phyloP scores from a whole-genome alignment of 73 alveolate species.

The Stentor roeselii region DNA sequence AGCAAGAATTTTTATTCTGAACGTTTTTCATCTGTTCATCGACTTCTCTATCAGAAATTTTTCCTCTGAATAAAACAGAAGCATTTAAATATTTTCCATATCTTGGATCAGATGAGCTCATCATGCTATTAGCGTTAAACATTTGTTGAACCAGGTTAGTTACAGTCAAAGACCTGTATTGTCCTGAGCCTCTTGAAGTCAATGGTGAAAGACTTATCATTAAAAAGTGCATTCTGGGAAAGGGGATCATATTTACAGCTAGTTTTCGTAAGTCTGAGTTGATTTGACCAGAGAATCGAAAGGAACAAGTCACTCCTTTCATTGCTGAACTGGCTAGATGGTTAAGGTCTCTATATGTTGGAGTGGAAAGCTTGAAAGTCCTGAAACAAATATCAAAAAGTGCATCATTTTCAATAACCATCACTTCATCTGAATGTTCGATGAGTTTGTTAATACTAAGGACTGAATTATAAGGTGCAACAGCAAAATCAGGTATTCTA shows the following conservation, averaged over 20 bases:
- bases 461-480: conserved; percentile 71
- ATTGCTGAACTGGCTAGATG: conserved; percentile 34
- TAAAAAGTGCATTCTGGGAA: conserved; percentile 61
- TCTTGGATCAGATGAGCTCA: conserved; percentile 34
- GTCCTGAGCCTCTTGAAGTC: conserved; percentile 26
- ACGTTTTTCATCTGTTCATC: conserved; percentile 79
- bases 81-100: background rate
- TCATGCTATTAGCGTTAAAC: conserved; percentile 38
- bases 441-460: conserved; percentile 1
- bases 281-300: conserved; percentile 53
- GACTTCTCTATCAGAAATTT: conserved; percentile 70
- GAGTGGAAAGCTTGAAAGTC: conserved; percentile 22
- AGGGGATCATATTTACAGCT: conserved; percentile 52
- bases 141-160: conserved; percentile 29
- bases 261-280: conserved; percentile 53
- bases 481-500: conserved; percentile 58
- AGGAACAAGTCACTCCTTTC: conserved; percentile 42
- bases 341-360: conserved; percentile 50
- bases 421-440: background rate
- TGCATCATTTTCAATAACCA: conserved; percentile 36
- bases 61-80: conserved; percentile 39
- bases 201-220: conserved; percentile 44
- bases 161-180: background rate
- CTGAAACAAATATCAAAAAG: conserved; percentile 43
- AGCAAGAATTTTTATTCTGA: conserved; percentile 69